phyloP scores from a whole-genome alignment of 73 alveolate genomes.

The Breviolum minutum region DNA sequence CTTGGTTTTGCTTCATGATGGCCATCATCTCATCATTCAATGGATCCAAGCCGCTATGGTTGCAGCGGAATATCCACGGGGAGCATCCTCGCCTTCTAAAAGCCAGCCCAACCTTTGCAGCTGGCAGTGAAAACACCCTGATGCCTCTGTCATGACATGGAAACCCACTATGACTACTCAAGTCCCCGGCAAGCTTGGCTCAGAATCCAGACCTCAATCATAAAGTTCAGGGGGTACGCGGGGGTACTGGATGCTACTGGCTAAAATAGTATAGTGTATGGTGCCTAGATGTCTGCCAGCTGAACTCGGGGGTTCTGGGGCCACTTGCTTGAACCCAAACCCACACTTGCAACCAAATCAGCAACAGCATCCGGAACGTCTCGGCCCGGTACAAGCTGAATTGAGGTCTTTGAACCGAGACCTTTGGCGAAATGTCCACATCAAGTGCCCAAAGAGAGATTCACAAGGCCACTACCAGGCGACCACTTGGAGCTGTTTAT shows the following conservation, averaged over 20 bases:
- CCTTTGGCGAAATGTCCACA: not conserved
- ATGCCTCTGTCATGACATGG: not conserved
- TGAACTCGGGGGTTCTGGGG: too few relatives aligned
- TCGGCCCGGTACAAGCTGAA: slow-evolving; percentile 20
- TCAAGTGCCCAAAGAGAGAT: not conserved
- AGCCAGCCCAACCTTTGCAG: slow-evolving; percentile 65
- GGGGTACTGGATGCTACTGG: too few relatives aligned
- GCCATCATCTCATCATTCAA: not conserved
- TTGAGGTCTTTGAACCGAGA: slow-evolving; percentile 69
- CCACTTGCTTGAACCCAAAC: not conserved
- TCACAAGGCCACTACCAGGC: too few relatives aligned
- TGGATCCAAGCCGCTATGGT: not conserved
- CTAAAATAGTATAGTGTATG: too few relatives aligned
- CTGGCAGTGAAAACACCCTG: not conserved
- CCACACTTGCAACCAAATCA: not conserved
- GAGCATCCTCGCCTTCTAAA: slow-evolving; percentile 71
- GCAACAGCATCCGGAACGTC: not conserved
- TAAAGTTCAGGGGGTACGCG: too few relatives aligned
- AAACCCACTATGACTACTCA: too few relatives aligned
- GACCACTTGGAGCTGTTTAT: too few relatives aligned
- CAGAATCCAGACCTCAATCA: not conserved
- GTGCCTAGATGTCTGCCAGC: too few relatives aligned
- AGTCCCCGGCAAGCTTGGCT: not conserved
- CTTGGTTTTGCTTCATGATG: not conserved
- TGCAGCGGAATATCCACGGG: slow-evolving; percentile 33